Base-by-base conservation (phyloP, 148 eudicot species). In the Fagopyrum tataricum region DNA sequence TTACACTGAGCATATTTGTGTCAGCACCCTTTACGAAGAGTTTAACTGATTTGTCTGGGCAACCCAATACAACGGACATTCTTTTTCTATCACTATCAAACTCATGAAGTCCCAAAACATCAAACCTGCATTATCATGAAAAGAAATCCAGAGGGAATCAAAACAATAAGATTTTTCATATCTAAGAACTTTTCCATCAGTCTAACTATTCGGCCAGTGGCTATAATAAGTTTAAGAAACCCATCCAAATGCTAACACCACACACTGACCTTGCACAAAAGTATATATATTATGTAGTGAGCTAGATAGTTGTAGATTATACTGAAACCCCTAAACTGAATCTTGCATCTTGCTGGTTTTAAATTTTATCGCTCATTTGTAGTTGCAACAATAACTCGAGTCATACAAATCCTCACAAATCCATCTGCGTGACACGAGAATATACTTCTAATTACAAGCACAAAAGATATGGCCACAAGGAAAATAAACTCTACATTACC, bases 81-180 rank as follows among this genome's bases (percentile, higher is more conserved):
- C 99, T 89, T 84, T 96, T 96, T 40, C 99, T 85, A 26, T 96
- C 99, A 81, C 99, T 96, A 73, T 96, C 97, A 75, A 96, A 96
- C 82, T 96, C 99, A 53, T 96, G 99, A 81, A 96, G 81, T 56
- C 97, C 99, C 84, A 96, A 79, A 17, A 96, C 99, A 81, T 89
- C 90, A 80, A 84, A 96, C 94, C 99, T 96, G 99, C 73, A 79
- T 39, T 70, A 51, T 70, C 42, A 47, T 37, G 69, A 56, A n/a
- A 48, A 74, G 40, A 58, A 51, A 42, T 7, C 72, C 15, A 79
- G 73, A 74, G 47, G 31, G 11, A 7, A 43, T 40, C 26, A 71
- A 47, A 64, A 31, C 13, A 17, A 49, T 24, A 73, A 75, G 68
- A 9, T 67, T 48, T 31, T 31, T 5, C 51, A 4, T 18, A 73